Conservation (phyloP, 352 stramenopile species). For the Paralagenidium karlingii region DNA sequence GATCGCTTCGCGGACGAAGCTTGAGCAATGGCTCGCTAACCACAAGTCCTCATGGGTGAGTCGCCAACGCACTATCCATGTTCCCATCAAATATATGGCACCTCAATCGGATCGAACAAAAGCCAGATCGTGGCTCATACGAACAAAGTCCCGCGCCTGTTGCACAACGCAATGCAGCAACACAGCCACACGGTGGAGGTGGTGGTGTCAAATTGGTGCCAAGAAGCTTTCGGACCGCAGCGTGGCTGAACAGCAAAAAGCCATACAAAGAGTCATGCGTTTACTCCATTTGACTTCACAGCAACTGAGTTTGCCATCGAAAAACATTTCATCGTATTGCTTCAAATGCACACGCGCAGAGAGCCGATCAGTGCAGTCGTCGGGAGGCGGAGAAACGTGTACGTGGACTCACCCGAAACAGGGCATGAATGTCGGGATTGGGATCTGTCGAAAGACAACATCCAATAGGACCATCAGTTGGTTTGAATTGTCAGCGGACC, state of each 20-base stretch:
- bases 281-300: conserved; percentile 85
- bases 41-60: not conserved
- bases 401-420: conserved; percentile 46
- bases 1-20: conserved; percentile 63
- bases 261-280: conserved; percentile 81
- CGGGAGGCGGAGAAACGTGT: not conserved
- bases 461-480: not conserved
- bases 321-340: conserved; percentile 80
- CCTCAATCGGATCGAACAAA: conserved; percentile 79
- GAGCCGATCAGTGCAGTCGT: not conserved
- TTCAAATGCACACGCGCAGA: conserved; percentile 9
- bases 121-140: conserved; percentile 56
- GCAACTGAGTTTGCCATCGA: conserved; percentile 51
- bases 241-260: not conserved
- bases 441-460: conserved; percentile 30
- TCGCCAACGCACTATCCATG: not conserved
- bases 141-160: conserved; percentile 63
- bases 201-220: too few relatives aligned
- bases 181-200: not conserved
- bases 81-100: conserved; percentile 6
- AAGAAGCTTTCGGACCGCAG: too few relatives aligned
- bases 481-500: not conserved
- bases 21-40: conserved; percentile 66
- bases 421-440: conserved; percentile 63
- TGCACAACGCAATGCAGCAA: not conserved